Evolutionary conservation across 78 protist genomes (phyloP).

Genomic region (Dictyostelium citrinum): DNA sequence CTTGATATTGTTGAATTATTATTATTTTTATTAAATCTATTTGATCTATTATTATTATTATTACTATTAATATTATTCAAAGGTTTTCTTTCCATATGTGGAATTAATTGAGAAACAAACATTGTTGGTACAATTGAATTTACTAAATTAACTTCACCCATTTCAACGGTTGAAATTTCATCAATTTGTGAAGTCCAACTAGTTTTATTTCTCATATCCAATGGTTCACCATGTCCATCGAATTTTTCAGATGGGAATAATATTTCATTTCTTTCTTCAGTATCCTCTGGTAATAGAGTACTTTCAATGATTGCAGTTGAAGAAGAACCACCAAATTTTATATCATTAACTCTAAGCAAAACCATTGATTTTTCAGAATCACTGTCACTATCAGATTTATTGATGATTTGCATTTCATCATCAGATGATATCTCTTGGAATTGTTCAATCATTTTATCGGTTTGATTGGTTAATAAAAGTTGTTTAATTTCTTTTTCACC

Average conservation of each 20-base stretch:
- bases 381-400: neutral
- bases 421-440: neutral
- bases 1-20: neutral
- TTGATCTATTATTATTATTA: neutral
- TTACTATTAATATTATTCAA: neutral
- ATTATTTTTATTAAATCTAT: neutral
- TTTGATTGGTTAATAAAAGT: neutral
- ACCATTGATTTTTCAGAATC: neutral
- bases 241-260: neutral
- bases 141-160: slow-evolving; percentile 54
- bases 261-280: neutral
- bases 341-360: neutral
- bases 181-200: slow-evolving; percentile 56
- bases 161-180: slow-evolving; percentile 83
- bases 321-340: neutral
- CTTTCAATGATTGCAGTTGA: neutral
- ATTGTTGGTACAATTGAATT: slow-evolving; percentile 86
- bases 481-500: neutral
- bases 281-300: neutral
- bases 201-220: slow-evolving; percentile 77
- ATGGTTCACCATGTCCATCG: slow-evolving; percentile 82
- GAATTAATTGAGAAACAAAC: slow-evolving; percentile 49
- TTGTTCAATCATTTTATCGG: neutral
- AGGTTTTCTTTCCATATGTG: slow-evolving; percentile 29
- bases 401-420: neutral